phyloP scores from a whole-genome alignment of 1,139 yeast species.

The Candida sp. region DNA sequence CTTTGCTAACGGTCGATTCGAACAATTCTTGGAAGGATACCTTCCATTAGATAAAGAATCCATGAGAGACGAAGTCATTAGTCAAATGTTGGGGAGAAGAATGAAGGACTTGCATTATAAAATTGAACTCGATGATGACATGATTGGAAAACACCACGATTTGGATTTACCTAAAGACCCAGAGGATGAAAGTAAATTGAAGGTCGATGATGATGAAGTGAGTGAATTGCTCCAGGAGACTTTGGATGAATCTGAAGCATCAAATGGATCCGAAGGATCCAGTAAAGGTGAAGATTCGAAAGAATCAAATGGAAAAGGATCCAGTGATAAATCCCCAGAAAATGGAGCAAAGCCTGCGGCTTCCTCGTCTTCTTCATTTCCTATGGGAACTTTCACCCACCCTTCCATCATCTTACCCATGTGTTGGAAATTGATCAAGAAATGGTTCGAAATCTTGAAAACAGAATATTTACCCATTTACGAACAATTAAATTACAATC shows the following conservation, averaged over 20 bases:
- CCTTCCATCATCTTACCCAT: slow-evolving; percentile 36
- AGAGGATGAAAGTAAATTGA: neutral
- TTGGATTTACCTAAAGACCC: neutral
- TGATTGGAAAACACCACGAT: too few relatives aligned
- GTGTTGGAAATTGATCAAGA: slow-evolving; percentile 65
- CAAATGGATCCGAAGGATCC: neutral
- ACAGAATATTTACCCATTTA: slow-evolving; percentile 26
- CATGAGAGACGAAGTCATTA: slow-evolving; percentile 70
- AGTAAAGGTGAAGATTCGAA: neutral
- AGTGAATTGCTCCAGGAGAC: neutral
- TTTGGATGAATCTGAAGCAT: neutral
- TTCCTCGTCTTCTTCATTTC: neutral
- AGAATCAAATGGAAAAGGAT: neutral
- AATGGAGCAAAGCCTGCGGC: neutral
- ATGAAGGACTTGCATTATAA: slow-evolving; percentile 93
- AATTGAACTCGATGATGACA: slow-evolving; percentile 59
- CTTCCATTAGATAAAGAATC: slow-evolving; percentile 69
- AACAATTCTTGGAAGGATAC: slow-evolving; percentile 83
- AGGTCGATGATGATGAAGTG: neutral
- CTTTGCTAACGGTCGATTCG: slow-evolving; percentile 87
- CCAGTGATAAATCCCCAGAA: neutral
- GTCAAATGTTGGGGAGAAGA: slow-evolving; percentile 88
- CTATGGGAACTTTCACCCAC: neutral
- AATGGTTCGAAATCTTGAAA: slow-evolving; percentile 68
- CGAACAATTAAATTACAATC: slow-evolving; percentile 20